Percentiles rank a stretch among this genome's conserved stretches.
Evolutionary conservation across 2,329 filamentous ascomycete species (phyloP).

Genomic region (Curvularia sp.): DNA sequence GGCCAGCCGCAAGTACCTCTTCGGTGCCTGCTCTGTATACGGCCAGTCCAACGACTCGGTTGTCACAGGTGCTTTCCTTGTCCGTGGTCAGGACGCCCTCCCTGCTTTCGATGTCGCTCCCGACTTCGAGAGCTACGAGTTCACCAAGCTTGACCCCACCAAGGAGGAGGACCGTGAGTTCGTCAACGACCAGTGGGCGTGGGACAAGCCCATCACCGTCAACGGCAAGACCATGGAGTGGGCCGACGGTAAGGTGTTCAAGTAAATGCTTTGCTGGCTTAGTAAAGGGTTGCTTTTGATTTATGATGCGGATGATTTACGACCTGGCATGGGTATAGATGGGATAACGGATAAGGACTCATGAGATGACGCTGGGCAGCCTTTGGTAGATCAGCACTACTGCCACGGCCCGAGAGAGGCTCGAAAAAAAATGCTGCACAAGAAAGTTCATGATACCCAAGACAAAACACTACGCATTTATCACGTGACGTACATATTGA

Average conservation of each 20-base stretch:
- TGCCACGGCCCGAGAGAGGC: slow-evolving; percentile 36
- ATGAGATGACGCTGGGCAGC: slow-evolving; percentile 35
- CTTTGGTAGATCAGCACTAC: slow-evolving; percentile 38
- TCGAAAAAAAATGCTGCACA: slow-evolving; percentile 40
- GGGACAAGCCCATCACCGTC: slow-evolving; percentile 83
- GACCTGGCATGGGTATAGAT: slow-evolving; percentile 41
- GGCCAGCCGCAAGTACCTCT: slow-evolving; percentile 96
- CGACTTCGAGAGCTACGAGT: slow-evolving; percentile 95
- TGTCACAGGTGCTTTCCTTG: slow-evolving; percentile 91
- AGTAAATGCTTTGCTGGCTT: slow-evolving; percentile 67
- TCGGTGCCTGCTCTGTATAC: slow-evolving; percentile 89
- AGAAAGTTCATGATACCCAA: slow-evolving; percentile 37
- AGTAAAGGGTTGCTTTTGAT: slow-evolving; percentile 27
- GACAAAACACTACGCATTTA: slow-evolving; percentile 1
- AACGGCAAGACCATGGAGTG: slow-evolving; percentile 88
- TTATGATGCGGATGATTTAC: slow-evolving; percentile 48
- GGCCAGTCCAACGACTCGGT: slow-evolving; percentile 87
- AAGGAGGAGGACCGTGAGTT: slow-evolving; percentile 86
- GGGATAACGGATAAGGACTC: slow-evolving; percentile 35
- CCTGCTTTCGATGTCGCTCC: slow-evolving; percentile 96
- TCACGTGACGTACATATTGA: slow-evolving; percentile 5
- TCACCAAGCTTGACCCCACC: slow-evolving; percentile 92
- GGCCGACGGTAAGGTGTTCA: slow-evolving; percentile 98
- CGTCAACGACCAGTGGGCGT: slow-evolving; percentile 86
- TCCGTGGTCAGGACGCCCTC: slow-evolving; percentile 86